Base-by-base conservation (phyloP, 1,139 yeast genomes). In the Protomyces arabidopsidicola region DNA sequence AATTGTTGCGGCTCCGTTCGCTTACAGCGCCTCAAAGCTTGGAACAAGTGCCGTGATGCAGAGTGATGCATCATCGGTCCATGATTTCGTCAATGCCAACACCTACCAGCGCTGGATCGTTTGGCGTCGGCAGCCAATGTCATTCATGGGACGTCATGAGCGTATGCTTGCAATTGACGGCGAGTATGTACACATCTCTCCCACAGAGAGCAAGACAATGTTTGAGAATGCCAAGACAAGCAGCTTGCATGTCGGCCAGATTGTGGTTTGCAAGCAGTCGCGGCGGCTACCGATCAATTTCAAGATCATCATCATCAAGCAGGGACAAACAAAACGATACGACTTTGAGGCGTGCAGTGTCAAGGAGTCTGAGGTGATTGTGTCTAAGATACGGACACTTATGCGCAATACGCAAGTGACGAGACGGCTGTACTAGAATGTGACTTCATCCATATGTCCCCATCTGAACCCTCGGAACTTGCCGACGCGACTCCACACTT, bases 111-210 rank as follows among this genome's bases (percentile, higher is more conserved):
- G 80, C 68, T 84, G 91, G 83, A 86, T 84, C 51, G 96, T 93
- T 0, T 89, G 90, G 88, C 81, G 98, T 69, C 83, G 95, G 66
- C 93, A 90, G 71, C 90, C 86, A 59, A 84, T 91, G 79, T 86
- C 95, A 0, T 86, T 93, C 70, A 83, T 88, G 67, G 84, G 85
- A 65, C 82, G 90, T 62, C 89, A 90, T 67, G 96, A 91, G 69
- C 84, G 95, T 69, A 83, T 90, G 1, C 77, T 93, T 57, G 91
- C 95, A 1, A 83, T 93, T 53, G 98, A 93, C 74, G 98, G 98
- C 20, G 97, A 90, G 71, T 91, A 90, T 72, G 84, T 93, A 16
- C 95, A 91, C 72, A 82, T 93, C 62, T 84, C 91, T 70, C 97
- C 98, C 1, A 84, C 91, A 1, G 88, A 86, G 66, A 84, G 85